Base-by-base conservation (phyloP, 495 filamentous ascomycete species). In the Immersiella caudata region DNA sequence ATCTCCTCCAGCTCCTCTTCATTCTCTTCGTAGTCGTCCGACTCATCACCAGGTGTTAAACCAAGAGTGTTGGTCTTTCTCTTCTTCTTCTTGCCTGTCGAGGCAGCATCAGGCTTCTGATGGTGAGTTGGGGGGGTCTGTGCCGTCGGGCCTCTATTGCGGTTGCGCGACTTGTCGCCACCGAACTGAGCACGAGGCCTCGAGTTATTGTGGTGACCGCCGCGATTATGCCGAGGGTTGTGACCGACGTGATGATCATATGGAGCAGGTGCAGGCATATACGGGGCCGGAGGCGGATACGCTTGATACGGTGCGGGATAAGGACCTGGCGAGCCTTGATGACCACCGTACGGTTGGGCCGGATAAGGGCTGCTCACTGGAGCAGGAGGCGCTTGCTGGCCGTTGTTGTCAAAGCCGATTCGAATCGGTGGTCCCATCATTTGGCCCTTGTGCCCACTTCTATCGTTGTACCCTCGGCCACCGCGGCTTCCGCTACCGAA, bases 51-150 rank as follows among this genome's bases (percentile, higher is more conserved):
- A 14, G 91, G 93, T 1, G 90, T 93, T 62, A 97, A 76, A 21
- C 93, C 93, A 9, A 97, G 86, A 33, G 90, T 88, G 59, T 95
- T 93, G 52, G 89, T 88, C 73, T 87, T 89, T 56, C 89, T 81
- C 82, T 91, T 91, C 81, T 91, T 91, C 75, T 94, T 94, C 79
- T 89, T 90, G 25, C 76, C 77, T 0, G 80, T 79, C 50, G 87
- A 86, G 68, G 78, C 77, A 73, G 76, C 78, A 80, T 84, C 82
- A 84, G 88, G 87, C 80, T 90, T 88, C 69, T 88, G 87, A 89
- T 63, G 90, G 86, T 67, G 70, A 26, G 77, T 75, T 16, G 74
- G 72, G 26, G 76, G 69, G 27, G 78, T 77, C 40, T 76, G 72
- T 1, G 76, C 69, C 26, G 67, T 75, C 56, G 69, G 75, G 54